These are phyloP conservation scores for Stachybotrys chartarum DNA, from an alignment of 2,329 filamentous ascomycete species.

Conservation along the genomic window DNA sequence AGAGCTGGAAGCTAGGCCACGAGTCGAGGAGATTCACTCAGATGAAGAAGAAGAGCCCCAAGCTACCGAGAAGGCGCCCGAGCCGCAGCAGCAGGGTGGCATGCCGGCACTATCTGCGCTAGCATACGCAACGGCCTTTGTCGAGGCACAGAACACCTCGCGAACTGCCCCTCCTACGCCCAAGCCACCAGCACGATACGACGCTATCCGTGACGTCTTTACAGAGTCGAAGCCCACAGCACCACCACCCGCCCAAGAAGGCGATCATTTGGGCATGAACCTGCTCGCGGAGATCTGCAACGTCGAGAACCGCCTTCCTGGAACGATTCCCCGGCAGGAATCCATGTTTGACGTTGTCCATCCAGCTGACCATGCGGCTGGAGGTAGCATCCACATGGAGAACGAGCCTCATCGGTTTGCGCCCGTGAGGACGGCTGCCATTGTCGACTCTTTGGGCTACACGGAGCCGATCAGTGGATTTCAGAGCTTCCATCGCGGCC, in stretches of 20 bases:
- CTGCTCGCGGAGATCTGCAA: conserved; percentile 27
- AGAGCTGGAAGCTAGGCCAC: conserved; percentile 22
- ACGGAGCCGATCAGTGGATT: too few relatives aligned
- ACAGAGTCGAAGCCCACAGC: conserved; percentile 24
- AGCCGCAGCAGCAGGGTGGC: conserved; percentile 14
- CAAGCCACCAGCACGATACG: conserved; percentile 24
- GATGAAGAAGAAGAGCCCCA: conserved; percentile 15
- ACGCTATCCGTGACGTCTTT: conserved; percentile 35
- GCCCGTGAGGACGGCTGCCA: too few relatives aligned
- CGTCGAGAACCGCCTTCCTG: conserved; percentile 17
- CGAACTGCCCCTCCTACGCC: conserved; percentile 16
- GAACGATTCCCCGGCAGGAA: conserved; percentile 2
- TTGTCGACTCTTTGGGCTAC: too few relatives aligned
- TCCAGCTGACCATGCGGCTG: too few relatives aligned
- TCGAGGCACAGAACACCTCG: conserved; percentile 18
- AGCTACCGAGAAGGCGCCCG: conserved; percentile 12
- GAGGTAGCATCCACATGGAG: too few relatives aligned
- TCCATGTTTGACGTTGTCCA: too few relatives aligned
- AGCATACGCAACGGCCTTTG: conserved; percentile 22
- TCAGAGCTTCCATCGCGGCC: too few relatives aligned
- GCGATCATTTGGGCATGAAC: conserved; percentile 19
- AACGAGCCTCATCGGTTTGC: too few relatives aligned
- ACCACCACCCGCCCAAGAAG: conserved; percentile 15
- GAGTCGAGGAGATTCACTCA: conserved; percentile 16
- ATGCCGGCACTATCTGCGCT: conserved; percentile 22